Conservation (phyloP, 345 rosid genomes). For the Viola odorata region DNA sequence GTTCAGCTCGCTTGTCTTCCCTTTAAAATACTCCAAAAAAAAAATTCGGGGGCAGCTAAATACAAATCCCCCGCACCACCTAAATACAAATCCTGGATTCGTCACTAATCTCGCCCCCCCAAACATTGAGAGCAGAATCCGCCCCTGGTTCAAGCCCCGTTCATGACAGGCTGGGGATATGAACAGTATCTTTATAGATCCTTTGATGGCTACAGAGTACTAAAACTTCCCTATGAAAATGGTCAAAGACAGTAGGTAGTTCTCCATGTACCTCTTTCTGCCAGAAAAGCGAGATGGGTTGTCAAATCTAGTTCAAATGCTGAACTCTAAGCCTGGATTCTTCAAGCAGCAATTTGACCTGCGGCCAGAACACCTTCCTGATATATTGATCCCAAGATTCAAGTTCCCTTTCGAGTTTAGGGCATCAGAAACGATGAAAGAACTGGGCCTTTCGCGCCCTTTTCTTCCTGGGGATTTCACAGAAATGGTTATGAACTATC, state of each 20-base stretch:
- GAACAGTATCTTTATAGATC: constrained; percentile 4
- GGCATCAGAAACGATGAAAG: constrained; percentile 17
- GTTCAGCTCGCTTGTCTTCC: no score
- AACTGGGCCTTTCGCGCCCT: constrained; percentile 18
- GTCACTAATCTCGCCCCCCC: no score
- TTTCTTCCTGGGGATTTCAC: constrained; percentile 17
- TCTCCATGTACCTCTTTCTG: constrained; percentile 26
- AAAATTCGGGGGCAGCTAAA: no score
- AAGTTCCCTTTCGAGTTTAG: constrained; percentile 25
- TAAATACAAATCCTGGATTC: no score
- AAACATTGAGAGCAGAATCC: no score
- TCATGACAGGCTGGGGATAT: constrained; percentile 14
- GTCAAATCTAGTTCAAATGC: constrained; percentile 8
- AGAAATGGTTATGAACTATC: constrained; percentile 24
- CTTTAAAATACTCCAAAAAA: no score
- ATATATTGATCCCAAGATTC: constrained; percentile 23
- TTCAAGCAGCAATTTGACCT: constrained; percentile 12
- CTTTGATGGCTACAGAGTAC: constrained; percentile 16
- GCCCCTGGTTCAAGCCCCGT: no score
- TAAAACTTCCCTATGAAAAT: constrained; percentile 23
- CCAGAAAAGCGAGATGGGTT: constrained; percentile 16
- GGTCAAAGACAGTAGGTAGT: constrained; percentile 12
- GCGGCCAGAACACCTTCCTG: background rate
- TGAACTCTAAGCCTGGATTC: constrained; percentile 16
- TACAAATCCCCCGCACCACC: no score